A percentile compares a stretch with the other conserved stretches of the same genome.
Evolutionary conservation across 2,329 filamentous ascomycete genomes (phyloP).

Genomic region (Neofusicoccum cordaticola): DNA sequence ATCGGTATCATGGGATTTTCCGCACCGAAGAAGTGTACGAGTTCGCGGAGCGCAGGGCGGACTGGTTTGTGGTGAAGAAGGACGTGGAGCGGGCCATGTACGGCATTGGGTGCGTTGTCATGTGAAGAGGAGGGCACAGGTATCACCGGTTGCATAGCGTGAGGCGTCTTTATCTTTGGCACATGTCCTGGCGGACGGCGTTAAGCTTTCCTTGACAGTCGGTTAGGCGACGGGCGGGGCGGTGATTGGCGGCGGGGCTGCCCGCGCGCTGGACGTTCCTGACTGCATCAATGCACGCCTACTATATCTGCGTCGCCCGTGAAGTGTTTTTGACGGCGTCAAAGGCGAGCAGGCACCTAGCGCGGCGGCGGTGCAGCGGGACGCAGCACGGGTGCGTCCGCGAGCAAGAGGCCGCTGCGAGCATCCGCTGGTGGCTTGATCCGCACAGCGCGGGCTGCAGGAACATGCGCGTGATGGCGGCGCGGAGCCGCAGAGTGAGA

Average conservation of each 20-base stretch:
- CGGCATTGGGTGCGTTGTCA: conserved; percentile 80
- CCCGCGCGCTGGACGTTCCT: background rate
- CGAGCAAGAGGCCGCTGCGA: background rate
- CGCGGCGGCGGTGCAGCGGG: background rate
- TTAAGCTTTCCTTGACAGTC: background rate
- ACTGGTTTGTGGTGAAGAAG: conserved; percentile 88
- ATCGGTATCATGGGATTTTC: conserved; percentile 89
- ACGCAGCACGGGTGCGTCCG: background rate
- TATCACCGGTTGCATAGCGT: conserved; percentile 6
- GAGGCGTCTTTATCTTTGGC: background rate
- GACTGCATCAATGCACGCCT: background rate
- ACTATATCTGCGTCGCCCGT: background rate
- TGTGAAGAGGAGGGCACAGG: conserved; percentile 53
- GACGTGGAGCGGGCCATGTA: conserved; percentile 97
- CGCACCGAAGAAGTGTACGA: conserved; percentile 96
- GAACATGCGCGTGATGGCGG: conserved; percentile 5
- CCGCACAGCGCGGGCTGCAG: background rate
- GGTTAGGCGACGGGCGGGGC: background rate
- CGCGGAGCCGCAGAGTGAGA: background rate
- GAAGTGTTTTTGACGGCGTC: background rate
- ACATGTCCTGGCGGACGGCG: background rate
- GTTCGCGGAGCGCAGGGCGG: conserved; percentile 87
- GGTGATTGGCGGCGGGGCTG: background rate
- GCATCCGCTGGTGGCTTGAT: conserved; percentile 1
- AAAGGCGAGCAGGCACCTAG: background rate